Conservation (phyloP, 371 early-diverging fungal species). For the Parasitella parasitica region DNA sequence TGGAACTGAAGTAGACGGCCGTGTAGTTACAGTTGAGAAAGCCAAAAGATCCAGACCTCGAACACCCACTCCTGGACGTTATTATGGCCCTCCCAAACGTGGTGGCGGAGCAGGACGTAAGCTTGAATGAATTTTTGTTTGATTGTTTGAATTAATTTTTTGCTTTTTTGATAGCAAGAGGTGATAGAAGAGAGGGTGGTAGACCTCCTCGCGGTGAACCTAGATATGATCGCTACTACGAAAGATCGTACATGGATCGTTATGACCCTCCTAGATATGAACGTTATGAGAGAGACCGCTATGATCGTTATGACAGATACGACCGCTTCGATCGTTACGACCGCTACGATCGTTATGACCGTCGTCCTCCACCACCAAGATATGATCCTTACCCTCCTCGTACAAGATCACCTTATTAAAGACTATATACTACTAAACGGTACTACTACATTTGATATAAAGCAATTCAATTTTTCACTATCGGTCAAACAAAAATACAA, state of each 20-base stretch:
- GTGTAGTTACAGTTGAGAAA: constrained; percentile 73
- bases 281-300: constrained; percentile 54
- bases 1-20: constrained; percentile 74
- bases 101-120: constrained; percentile 37
- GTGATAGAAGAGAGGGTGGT: constrained; percentile 27
- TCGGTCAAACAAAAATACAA: background rate
- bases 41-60: constrained; percentile 76
- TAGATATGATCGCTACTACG: constrained; percentile 50
- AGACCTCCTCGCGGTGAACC: constrained; percentile 41
- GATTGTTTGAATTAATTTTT: constrained; percentile 2
- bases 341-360: constrained; percentile 59
- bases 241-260: constrained; percentile 57
- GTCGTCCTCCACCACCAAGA: constrained; percentile 54
- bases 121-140: background rate
- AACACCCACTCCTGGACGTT: constrained; percentile 87
- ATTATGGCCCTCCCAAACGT: constrained; percentile 81
- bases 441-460: background rate
- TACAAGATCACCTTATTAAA: constrained; percentile 52
- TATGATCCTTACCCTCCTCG: constrained; percentile 59
- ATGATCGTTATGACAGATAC: constrained; percentile 57
- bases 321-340: constrained; percentile 51
- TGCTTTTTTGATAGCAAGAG: constrained; percentile 22
- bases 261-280: constrained; percentile 55
- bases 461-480: background rate
- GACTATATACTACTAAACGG: background rate